phyloP scores from a whole-genome alignment of 2,329 filamentous ascomycete species.

The Aaosphaeria pasadenensis region DNA sequence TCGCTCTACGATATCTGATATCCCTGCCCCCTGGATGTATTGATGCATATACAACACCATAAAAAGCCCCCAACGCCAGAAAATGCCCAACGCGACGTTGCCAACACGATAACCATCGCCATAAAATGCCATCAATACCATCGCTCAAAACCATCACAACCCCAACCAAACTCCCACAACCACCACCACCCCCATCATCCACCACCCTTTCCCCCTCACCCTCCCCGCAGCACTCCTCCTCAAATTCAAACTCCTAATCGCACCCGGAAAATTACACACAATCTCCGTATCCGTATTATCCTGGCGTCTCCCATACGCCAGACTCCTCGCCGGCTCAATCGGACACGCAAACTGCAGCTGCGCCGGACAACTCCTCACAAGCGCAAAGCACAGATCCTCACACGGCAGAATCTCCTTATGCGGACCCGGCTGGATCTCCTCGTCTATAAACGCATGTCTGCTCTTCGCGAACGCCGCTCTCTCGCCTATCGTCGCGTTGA shows the following conservation, averaged over 20 bases:
- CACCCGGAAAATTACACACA: constrained; percentile 42
- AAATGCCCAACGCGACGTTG: too few species aligned
- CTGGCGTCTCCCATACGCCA: constrained; percentile 25
- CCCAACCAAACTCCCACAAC: constrained; percentile 1
- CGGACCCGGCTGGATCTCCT: constrained; percentile 71
- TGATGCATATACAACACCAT: too few species aligned
- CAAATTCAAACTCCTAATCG: constrained; percentile 37
- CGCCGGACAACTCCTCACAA: constrained; percentile 82
- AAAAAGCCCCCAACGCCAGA: too few species aligned
- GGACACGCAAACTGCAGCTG: constrained; percentile 76
- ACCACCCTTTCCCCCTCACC: constrained; percentile 7
- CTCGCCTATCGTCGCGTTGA: constrained; percentile 21
- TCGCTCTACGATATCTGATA: too few species aligned
- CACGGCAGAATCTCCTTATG: constrained; percentile 94
- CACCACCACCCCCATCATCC: constrained; percentile 6
- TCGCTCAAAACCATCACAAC: not conserved
- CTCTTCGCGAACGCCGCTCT: constrained; percentile 53
- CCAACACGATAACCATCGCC: not conserved
- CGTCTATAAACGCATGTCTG: constrained; percentile 71
- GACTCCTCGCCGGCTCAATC: constrained; percentile 7
- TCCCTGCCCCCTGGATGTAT: too few species aligned
- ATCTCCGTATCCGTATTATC: constrained; percentile 11
- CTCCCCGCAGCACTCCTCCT: constrained; percentile 7
- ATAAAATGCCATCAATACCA: not conserved
- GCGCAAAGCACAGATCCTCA: constrained; percentile 78